Percentiles rank a stretch among this genome's conserved stretches.
phyloP scores from a whole-genome alignment of 495 filamentous ascomycete genomes.

The Xylaria nigripes region DNA sequence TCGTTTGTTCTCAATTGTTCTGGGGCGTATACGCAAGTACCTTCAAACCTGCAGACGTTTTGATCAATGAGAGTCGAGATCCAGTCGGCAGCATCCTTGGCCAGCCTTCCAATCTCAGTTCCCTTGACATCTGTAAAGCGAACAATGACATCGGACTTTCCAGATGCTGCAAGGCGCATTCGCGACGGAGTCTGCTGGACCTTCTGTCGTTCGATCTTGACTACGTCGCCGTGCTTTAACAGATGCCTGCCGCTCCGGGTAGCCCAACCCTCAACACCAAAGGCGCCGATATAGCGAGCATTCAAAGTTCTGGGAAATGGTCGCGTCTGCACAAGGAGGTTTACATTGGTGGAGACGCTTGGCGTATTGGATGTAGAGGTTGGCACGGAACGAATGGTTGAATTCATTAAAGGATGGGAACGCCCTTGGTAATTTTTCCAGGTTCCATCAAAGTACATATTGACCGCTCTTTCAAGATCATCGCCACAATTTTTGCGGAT shows the following conservation, averaged over 20 bases:
- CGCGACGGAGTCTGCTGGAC: constrained; percentile 50
- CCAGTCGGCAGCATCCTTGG: constrained; percentile 87
- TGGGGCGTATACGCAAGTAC: constrained; percentile 80
- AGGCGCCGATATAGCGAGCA: constrained; percentile 77
- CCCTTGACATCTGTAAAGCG: constrained; percentile 77
- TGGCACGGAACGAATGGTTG: constrained; percentile 4
- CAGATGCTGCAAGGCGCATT: constrained; percentile 41
- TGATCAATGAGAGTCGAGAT: constrained; percentile 90
- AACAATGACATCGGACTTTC: constrained; percentile 74
- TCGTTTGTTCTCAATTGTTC: constrained; percentile 83
- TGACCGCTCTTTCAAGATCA: constrained; percentile 60
- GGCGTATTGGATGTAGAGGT: neutral
- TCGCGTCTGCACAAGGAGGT: neutral
- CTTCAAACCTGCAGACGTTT: constrained; percentile 80
- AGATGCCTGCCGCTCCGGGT: constrained; percentile 73
- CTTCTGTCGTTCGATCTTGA: constrained; percentile 81
- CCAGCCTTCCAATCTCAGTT: constrained; percentile 80
- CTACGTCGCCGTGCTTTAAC: constrained; percentile 64
- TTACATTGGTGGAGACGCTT: constrained; percentile 7
- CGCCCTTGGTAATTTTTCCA: constrained; percentile 52
- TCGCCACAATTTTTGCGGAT: constrained; percentile 53
- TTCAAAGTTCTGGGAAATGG: constrained; percentile 41
- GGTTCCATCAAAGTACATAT: constrained; percentile 89
- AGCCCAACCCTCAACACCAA: constrained; percentile 86
- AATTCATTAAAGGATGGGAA: constrained; percentile 8